Evolutionary conservation across 306 rosid genomes (phyloP).

Genomic region (Cercis canadensis): DNA sequence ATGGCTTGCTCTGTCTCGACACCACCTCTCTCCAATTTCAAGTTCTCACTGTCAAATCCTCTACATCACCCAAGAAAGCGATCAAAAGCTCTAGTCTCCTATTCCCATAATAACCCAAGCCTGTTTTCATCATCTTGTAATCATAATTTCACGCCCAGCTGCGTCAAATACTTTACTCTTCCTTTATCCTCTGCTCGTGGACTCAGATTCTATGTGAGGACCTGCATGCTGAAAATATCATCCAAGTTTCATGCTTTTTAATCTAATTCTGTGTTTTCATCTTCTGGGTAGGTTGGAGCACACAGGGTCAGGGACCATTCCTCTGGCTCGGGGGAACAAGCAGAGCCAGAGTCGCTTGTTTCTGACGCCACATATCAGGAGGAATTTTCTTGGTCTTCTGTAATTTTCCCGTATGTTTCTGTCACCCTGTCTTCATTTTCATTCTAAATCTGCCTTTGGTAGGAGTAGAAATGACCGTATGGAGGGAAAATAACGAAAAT

Average conservation of each 20-base stretch:
- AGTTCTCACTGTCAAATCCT: slow-evolving; percentile 32
- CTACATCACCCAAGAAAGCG: slow-evolving; percentile 40
- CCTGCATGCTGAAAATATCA: slow-evolving; percentile 23
- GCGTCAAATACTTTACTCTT: slow-evolving; percentile 37
- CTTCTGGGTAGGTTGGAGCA: slow-evolving; percentile 65
- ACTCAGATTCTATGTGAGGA: slow-evolving; percentile 57
- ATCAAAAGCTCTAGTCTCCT: slow-evolving; percentile 40
- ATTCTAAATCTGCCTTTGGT: neutral
- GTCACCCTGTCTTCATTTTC: slow-evolving; percentile 14
- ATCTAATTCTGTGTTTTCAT: slow-evolving; percentile 23
- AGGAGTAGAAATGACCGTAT: neutral
- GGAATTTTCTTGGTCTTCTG: slow-evolving; percentile 75
- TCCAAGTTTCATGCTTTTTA: slow-evolving; percentile 41
- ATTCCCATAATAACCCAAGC: slow-evolving; percentile 31
- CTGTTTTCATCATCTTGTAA: slow-evolving; percentile 36
- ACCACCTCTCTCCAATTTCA: slow-evolving; percentile 48
- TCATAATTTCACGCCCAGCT: slow-evolving; percentile 33
- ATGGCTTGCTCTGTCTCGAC: slow-evolving; percentile 61
- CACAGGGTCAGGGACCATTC: slow-evolving; percentile 57
- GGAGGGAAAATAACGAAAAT: neutral
- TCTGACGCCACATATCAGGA: slow-evolving; percentile 61
- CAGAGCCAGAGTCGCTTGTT: slow-evolving; percentile 51
- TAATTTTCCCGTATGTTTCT: slow-evolving; percentile 80
- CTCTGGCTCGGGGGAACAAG: slow-evolving; percentile 43
- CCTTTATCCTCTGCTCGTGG: slow-evolving; percentile 37